Evolutionary conservation across 1,139 yeast genomes (phyloP).

Genomic region (Yamadazyma conglobata): DNA sequence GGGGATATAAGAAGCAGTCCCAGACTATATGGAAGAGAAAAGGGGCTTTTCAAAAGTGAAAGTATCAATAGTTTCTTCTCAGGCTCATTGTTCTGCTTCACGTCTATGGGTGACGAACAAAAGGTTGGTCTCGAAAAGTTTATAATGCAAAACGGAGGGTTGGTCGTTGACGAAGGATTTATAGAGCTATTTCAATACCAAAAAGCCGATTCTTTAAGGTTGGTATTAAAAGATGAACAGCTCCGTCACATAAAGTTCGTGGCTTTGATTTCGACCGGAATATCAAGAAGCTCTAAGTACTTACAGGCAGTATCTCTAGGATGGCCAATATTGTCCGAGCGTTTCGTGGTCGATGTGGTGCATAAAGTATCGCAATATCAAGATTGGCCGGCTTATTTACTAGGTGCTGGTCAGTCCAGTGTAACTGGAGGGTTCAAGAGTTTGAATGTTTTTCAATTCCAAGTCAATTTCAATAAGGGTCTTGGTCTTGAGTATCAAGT

Average conservation of each 20-base stretch:
- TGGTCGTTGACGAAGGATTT: slow-evolving; percentile 47
- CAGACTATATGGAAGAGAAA: slow-evolving; percentile 1
- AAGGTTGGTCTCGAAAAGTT: slow-evolving; percentile 30
- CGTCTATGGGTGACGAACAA: slow-evolving; percentile 36
- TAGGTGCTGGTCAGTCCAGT: slow-evolving; percentile 69
- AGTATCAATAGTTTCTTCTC: slow-evolving; percentile 14
- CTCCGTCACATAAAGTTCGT: slow-evolving; percentile 42
- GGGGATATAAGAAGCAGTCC: slow-evolving; percentile 8
- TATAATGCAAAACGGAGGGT: slow-evolving; percentile 53
- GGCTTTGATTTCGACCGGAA: slow-evolving; percentile 58
- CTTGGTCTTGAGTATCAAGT: slow-evolving; percentile 33
- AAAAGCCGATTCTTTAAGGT: slow-evolving; percentile 2
- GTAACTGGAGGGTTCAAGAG: slow-evolving; percentile 34
- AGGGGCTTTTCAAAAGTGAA: not conserved
- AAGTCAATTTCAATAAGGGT: slow-evolving; percentile 24
- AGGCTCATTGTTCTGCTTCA: slow-evolving; percentile 34
- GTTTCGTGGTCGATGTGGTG: slow-evolving; percentile 56
- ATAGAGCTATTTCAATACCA: slow-evolving; percentile 27
- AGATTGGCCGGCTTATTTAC: slow-evolving; percentile 53
- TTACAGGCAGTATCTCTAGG: slow-evolving; percentile 83
- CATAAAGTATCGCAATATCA: slow-evolving; percentile 18
- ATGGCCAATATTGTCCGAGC: slow-evolving; percentile 77
- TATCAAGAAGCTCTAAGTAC: slow-evolving; percentile 69
- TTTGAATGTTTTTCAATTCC: slow-evolving; percentile 40
- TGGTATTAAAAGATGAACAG: slow-evolving; percentile 6